Evolutionary conservation across 176 grass and related monocot genomes (phyloP).

Genomic region (Paspalum vaginatum): DNA sequence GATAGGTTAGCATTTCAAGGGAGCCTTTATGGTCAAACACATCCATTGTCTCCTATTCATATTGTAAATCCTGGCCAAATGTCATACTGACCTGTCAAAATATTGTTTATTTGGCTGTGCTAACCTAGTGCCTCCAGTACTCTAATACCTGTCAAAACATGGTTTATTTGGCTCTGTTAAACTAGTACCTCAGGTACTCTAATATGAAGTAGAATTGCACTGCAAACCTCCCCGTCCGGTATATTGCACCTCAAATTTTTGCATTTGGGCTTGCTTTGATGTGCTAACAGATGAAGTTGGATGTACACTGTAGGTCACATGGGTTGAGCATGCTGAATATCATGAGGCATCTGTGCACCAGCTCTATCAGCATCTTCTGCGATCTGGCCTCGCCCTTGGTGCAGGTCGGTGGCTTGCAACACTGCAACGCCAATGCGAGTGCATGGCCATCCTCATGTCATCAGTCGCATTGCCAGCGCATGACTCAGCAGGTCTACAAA

Average conservation of each 20-base stretch:
- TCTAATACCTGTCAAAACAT: constrained; percentile 5
- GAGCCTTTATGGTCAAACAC: constrained; percentile 4
- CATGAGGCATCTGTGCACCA: constrained; percentile 69
- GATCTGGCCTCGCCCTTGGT: constrained; percentile 78
- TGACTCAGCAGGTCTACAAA: constrained; percentile 43
- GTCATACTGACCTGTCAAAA: neutral
- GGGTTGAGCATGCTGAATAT: constrained; percentile 96
- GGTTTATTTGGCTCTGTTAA: constrained; percentile 12
- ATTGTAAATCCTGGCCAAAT: neutral
- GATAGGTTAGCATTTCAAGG: constrained; percentile 23
- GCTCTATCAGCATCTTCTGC: constrained; percentile 70
- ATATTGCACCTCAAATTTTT: constrained; percentile 22
- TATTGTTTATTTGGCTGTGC: neutral
- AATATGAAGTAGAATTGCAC: constrained; percentile 2
- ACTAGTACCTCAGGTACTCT: neutral
- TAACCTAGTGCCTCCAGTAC: neutral
- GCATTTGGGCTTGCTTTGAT: constrained; percentile 47
- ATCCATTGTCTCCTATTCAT: neutral
- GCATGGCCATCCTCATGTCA: constrained; percentile 71
- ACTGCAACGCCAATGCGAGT: constrained; percentile 83
- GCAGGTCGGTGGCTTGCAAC: constrained; percentile 79
- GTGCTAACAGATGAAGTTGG: constrained; percentile 55
- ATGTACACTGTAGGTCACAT: constrained; percentile 72
- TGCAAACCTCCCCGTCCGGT: neutral
- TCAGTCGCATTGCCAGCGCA: constrained; percentile 45